phyloP scores from a whole-genome alignment of 1,139 yeast genomes.

The Pichia cactophila region DNA sequence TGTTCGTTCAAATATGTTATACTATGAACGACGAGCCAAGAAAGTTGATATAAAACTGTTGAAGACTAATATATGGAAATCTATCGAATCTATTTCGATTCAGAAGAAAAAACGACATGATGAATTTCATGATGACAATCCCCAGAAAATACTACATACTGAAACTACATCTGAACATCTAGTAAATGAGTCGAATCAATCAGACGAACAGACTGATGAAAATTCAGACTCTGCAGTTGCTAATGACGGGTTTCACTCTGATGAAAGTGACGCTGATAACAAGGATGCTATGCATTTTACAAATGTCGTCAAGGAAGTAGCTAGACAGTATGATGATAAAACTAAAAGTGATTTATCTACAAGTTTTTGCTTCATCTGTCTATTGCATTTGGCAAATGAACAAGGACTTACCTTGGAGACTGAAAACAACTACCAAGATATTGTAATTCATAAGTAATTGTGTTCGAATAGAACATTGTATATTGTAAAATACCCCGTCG shows the following conservation, averaged over 20 bases:
- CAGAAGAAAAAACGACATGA: slow-evolving; percentile 17
- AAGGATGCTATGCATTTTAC: slow-evolving; percentile 21
- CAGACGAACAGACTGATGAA: neutral
- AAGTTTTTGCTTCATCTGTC: slow-evolving; percentile 50
- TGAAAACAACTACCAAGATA: slow-evolving; percentile 37
- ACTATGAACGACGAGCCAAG: slow-evolving; percentile 48
- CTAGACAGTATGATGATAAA: slow-evolving; percentile 36
- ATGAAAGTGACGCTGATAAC: neutral
- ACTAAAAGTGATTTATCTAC: slow-evolving; percentile 42
- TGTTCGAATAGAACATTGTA: neutral
- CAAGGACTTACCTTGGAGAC: slow-evolving; percentile 40
- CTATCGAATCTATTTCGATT: slow-evolving; percentile 27
- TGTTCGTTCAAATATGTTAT: slow-evolving; percentile 26
- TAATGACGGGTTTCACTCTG: neutral
- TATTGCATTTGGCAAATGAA: slow-evolving; percentile 50
- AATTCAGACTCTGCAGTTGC: neutral
- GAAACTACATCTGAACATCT: neutral
- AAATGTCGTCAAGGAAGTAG: slow-evolving; percentile 34
- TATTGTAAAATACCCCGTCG: neutral
- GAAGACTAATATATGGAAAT: slow-evolving; percentile 48
- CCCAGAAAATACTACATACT: slow-evolving; percentile 1
- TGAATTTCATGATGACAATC: slow-evolving; percentile 14
- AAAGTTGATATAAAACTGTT: slow-evolving; percentile 46
- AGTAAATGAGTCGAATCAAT: neutral
- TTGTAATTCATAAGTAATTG: slow-evolving; percentile 30